Conservation (phyloP, 495 filamentous ascomycete genomes). For the Penicillium daleae region DNA sequence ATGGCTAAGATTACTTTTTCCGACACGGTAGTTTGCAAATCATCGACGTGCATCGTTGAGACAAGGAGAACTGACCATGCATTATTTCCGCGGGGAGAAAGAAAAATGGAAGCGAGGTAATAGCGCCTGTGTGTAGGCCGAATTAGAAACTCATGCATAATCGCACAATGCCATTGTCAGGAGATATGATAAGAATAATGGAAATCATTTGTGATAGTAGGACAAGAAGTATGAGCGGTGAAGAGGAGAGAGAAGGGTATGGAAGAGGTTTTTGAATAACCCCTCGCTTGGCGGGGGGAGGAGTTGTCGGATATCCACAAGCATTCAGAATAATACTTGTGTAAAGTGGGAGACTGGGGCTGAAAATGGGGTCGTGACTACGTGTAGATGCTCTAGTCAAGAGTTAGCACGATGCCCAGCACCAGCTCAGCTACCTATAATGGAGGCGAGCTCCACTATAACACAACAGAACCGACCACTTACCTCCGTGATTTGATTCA, state of each 20-base stretch:
- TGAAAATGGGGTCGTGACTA: conserved; percentile 21
- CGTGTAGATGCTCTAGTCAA: conserved; percentile 48
- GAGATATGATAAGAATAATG: background rate
- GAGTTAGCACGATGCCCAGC: background rate
- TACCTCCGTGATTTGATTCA: conserved; percentile 73
- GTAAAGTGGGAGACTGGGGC: background rate
- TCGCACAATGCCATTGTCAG: conserved; percentile 5
- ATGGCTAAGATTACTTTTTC: background rate
- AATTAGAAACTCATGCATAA: background rate
- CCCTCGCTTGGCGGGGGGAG: background rate
- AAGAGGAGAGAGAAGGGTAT: background rate
- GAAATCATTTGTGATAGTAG: background rate
- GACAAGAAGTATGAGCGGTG: background rate
- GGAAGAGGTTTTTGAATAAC: background rate
- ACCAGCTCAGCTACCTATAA: background rate
- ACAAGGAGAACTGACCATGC: too few species aligned
- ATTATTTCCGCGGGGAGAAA: background rate
- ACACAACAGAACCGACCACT: conserved; percentile 18
- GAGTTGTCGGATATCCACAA: background rate
- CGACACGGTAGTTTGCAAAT: background rate
- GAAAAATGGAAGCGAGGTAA: background rate
- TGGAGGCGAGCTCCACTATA: background rate
- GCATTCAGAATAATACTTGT: background rate
- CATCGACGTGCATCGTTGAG: background rate
- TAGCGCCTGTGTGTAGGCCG: background rate